Percentiles rank a stretch among this genome's conserved stretches.
Conservation (phyloP, 140 eudicot genomes). For the Ambrosia hybrid region DNA sequence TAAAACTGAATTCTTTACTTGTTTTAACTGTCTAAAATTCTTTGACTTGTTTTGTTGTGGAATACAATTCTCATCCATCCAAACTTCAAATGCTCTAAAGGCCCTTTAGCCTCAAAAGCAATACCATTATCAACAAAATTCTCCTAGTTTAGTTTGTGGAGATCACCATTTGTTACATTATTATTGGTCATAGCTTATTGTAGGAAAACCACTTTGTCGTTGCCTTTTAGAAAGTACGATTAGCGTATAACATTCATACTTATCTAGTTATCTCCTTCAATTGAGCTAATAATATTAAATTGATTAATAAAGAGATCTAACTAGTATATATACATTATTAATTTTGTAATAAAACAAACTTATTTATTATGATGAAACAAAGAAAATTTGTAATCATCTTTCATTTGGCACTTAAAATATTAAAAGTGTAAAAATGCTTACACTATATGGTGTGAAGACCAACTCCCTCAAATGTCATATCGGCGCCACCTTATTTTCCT, state of each 20-base stretch:
- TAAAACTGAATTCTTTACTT: too few relatives aligned
- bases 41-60: neutral
- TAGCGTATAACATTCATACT: neutral
- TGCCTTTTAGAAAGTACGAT: neutral
- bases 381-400: too few relatives aligned
- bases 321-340: too few relatives aligned
- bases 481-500: too few relatives aligned
- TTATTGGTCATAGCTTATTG: neutral
- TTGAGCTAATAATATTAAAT: neutral
- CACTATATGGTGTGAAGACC: too few relatives aligned
- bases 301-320: too few relatives aligned
- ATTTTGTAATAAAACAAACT: too few relatives aligned
- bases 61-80: neutral
- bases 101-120: constrained; percentile 1
- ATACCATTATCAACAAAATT: neutral
- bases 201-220: neutral
- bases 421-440: too few relatives aligned
- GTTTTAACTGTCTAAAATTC: too few relatives aligned
- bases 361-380: too few relatives aligned
- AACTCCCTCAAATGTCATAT: too few relatives aligned
- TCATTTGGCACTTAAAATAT: too few relatives aligned
- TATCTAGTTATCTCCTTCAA: neutral
- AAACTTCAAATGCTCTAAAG: neutral
- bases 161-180: neutral
- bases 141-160: neutral